These are phyloP conservation scores for Rhizopus stolonifer DNA, from an alignment of 371 early-diverging fungal genomes.

Conservation along the genomic window DNA sequence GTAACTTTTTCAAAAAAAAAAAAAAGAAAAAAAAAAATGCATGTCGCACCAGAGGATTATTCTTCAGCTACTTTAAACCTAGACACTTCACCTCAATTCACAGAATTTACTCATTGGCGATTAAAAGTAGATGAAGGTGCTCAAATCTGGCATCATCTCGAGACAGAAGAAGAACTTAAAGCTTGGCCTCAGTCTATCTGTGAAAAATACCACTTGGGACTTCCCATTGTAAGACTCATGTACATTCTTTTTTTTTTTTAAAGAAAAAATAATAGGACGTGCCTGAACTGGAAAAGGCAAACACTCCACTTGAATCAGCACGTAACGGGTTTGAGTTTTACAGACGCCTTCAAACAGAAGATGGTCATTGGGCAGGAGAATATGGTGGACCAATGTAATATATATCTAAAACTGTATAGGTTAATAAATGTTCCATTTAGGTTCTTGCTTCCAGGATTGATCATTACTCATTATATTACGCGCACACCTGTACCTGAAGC, in stretches of 20 bases:
- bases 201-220: conserved; percentile 92
- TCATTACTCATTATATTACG: conserved; percentile 85
- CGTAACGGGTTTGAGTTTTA: conserved; percentile 88
- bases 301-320: conserved; percentile 78
- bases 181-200: conserved; percentile 74
- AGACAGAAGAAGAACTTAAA: conserved; percentile 60
- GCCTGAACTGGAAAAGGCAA: conserved; percentile 45
- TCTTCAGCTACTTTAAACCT: conserved; percentile 38
- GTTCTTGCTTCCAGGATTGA: conserved; percentile 90
- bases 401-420: neutral
- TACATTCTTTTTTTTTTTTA: too few species aligned
- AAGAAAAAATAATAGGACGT: conserved; percentile 64
- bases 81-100: conserved; percentile 45
- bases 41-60: conserved; percentile 8
- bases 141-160: conserved; percentile 91
- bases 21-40: too few species aligned
- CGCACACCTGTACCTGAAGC: conserved; percentile 61
- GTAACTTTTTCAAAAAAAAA: too few species aligned
- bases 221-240: conserved; percentile 57
- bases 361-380: conserved; percentile 96
- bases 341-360: conserved; percentile 85
- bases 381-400: conserved; percentile 93
- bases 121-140: conserved; percentile 79
- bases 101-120: conserved; percentile 80
- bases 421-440: too few species aligned